Base-by-base conservation (phyloP, 2,329 filamentous ascomycete genomes). In the Blastomyces silverae region DNA sequence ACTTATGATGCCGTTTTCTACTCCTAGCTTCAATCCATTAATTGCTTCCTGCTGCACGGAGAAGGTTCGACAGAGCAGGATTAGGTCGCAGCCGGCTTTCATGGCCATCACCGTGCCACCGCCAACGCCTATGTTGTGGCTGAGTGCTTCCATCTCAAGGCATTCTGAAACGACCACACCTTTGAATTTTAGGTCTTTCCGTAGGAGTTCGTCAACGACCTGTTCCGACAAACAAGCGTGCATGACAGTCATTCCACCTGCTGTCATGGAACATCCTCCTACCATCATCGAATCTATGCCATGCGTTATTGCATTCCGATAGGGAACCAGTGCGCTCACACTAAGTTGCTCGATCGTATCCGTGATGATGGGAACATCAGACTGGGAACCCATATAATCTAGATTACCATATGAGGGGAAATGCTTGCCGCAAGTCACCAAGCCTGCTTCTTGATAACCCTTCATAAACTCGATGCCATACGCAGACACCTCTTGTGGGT, bases 31-130 rank as follows among this genome's bases (percentile, higher is more conserved):
- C 59, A 97, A 81, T 0, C 92, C 93, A 46, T 89, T 90, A 72
- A 99, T 90, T 8, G 92, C 93, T 77, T 97, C 93, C 68, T 94
- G 86, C 75, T 97, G 92, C 25, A 93, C 88, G 48, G 90, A 87
- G 70, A 92, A 95, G 6, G 91, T 92, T 56, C 92, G 87, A 71
- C 92, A 97, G 1, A 97, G 84, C 6, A 97, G 84, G 5, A 97
- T 87, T 63, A 97, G 81, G 75, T 99, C 94, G 73, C 94, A 97
- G 17, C 94, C 94, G 42, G 94, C 93, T 75, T 96, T 94, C 61
- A 97, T 90, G 3, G 94, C 94, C 92, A 97, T 97, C 70, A 97
- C 91, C 0, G 93, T 96, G 15, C 94, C 94, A 52, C 94, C 93
- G 70, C 93, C 92, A 22, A 99, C 92, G n/a, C 93, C 93, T 61